Conservation (phyloP, 148 eudicot species). For the Pharnaceum exiguum region DNA sequence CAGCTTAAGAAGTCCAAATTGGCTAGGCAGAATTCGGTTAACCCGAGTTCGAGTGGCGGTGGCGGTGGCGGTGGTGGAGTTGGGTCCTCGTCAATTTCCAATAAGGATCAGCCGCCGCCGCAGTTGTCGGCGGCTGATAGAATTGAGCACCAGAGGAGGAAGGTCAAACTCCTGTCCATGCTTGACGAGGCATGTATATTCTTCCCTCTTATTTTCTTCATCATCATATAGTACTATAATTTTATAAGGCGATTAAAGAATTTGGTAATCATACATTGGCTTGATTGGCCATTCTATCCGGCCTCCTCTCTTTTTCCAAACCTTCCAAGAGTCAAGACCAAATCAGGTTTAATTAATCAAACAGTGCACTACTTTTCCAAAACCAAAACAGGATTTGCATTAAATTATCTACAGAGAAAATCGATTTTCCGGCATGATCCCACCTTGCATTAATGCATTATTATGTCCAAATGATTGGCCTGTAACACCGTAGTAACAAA, state of each 20-base stretch:
- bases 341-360: slow-evolving; percentile 29
- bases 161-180: slow-evolving; percentile 91
- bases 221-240: neutral
- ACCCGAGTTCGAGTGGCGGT: slow-evolving; percentile 19
- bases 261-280: slow-evolving; percentile 10
- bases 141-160: slow-evolving; percentile 89
- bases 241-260: neutral
- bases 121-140: slow-evolving; percentile 72
- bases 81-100: slow-evolving; percentile 26
- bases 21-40: slow-evolving; percentile 22
- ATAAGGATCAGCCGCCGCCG: slow-evolving; percentile 50
- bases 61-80: slow-evolving; percentile 26
- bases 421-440: slow-evolving; percentile 14
- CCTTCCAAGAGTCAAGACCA: slow-evolving; percentile 33
- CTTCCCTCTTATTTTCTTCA: neutral
- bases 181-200: slow-evolving; percentile 80
- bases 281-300: neutral
- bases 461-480: neutral
- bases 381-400: slow-evolving; percentile 17
- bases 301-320: slow-evolving; percentile 20
- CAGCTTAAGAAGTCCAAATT: slow-evolving; percentile 51
- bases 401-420: neutral
- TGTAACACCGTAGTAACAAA: too few relatives aligned
- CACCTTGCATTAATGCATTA: slow-evolving; percentile 4
- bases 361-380: slow-evolving; percentile 21